Percentiles rank a stretch among this genome's conserved stretches.
Conservation (phyloP, 2,329 filamentous ascomycete species). For the Corinectria fuckeliana region DNA sequence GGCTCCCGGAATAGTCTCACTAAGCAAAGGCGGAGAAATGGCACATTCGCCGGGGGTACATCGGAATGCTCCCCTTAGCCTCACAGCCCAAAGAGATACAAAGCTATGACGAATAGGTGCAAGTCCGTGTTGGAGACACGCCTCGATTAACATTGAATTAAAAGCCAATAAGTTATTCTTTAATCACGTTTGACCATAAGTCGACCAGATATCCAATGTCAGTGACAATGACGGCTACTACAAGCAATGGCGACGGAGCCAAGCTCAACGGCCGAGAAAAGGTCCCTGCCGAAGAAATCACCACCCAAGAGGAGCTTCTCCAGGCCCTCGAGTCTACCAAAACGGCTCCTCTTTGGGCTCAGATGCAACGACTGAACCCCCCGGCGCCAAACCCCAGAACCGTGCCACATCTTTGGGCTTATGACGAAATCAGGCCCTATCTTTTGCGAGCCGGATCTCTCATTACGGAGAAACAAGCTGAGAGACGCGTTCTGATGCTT, state of each 20-base stretch:
- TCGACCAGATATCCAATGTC: not conserved
- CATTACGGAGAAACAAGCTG: conserved; percentile 47
- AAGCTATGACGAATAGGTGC: not conserved
- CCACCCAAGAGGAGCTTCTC: conserved; percentile 8
- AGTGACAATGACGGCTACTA: not conserved
- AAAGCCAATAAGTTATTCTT: not conserved
- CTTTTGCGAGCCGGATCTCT: conserved; percentile 43
- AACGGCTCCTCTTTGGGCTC: conserved; percentile 52
- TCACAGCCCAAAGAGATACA: not conserved
- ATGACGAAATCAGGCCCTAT: conserved; percentile 42
- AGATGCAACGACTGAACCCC: conserved; percentile 55
- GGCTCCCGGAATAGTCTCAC: too few relatives aligned
- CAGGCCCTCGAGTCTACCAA: conserved; percentile 3
- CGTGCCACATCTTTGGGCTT: conserved; percentile 48
- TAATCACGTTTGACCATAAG: not conserved
- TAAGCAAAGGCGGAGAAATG: too few relatives aligned
- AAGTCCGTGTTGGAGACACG: not conserved
- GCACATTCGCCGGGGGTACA: not conserved
- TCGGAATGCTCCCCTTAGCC: not conserved
- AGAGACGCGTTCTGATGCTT: conserved; percentile 50
- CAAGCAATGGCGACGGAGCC: not conserved
- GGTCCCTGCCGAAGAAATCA: not conserved
- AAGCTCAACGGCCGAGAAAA: not conserved
- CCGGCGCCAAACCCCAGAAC: conserved; percentile 51
- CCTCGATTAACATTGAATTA: not conserved